Base-by-base conservation (phyloP, 2,329 filamentous ascomycete species). In the Colletotrichum somersetense region DNA sequence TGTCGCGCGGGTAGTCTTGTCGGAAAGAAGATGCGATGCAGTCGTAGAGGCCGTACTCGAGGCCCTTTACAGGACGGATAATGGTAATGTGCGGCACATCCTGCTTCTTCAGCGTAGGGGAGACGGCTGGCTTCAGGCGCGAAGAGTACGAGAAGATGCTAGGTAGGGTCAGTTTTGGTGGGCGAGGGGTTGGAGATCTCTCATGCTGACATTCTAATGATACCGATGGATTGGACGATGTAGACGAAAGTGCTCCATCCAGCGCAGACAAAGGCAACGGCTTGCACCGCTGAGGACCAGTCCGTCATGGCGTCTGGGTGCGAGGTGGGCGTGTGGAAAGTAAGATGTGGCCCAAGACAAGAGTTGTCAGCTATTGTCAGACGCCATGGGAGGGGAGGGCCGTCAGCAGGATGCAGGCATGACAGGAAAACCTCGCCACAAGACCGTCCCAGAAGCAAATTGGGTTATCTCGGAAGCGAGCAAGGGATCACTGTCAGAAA, bases 61-160 rank as follows among this genome's bases (percentile, higher is more conserved):
- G 87, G 73, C 95, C 96, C 83, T 98, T 98, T 75, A 97, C 92
- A 0, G 96, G 97, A 2, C 96, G 93, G 76, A 99, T 95, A 73
- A 97, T 88, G 42, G 96, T 98, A 77, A 99, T 88, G 83, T 94
- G 91, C 20, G 95, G 96, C 3, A 94, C 85, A 50, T 91, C 83
- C 75, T 87, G 80, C 52, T 83, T 77, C 5, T 82, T 81, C 1
- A 91, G 81, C 0, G 80, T 80, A 1, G 89, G 82, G 3, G 89
- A 89, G 20, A 87, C 79, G 6, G 89, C 83, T 7, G 84, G 80
- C n/a, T 79, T 78, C 2, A 86, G 86, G 3, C 81, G 83, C 1
- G 80, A 81, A 0, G 88, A 88, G 79, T 88, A 89, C 76, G 86
- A 80, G 53, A 84, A 85, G 76, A 89, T 88, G 73, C 90, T 84